Percentiles rank a stretch among this genome's conserved stretches.
Evolutionary conservation across 768 basidiomycete species (phyloP).

Genomic region (Tephrocybe sp.): DNA sequence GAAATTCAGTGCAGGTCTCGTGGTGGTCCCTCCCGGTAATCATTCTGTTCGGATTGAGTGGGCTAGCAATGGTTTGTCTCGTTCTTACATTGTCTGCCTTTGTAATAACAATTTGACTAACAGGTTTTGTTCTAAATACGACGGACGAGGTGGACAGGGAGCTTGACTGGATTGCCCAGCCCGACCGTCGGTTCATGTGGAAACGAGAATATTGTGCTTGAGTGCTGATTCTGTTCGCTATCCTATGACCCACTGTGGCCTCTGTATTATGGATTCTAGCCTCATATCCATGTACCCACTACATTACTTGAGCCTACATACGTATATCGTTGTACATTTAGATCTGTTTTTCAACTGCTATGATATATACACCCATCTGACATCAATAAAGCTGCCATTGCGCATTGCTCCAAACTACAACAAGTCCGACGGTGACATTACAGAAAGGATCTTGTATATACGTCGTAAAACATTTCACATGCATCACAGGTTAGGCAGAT

Average conservation of each 20-base stretch:
- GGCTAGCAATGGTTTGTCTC: constrained; percentile 18
- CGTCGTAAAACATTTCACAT: no score
- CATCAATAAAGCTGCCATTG: no score
- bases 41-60: constrained; percentile 21
- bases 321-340: no score
- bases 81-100: neutral
- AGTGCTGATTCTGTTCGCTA: neutral
- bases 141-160: constrained; percentile 5
- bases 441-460: no score
- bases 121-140: constrained; percentile 10
- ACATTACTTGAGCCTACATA: no score
- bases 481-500: no score
- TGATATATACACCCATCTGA: no score
- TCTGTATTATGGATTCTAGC: no score
- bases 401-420: no score
- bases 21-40: constrained; percentile 18
- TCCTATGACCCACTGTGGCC: no score
- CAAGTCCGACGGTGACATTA: no score
- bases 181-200: constrained; percentile 14
- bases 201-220: constrained; percentile 10
- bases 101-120: neutral
- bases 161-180: constrained; percentile 14
- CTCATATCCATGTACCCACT: neutral
- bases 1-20: constrained; percentile 16
- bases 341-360: no score